Evolutionary conservation across 345 rosid genomes (phyloP).

Genomic region (Eucalyptus sideroxylon): DNA sequence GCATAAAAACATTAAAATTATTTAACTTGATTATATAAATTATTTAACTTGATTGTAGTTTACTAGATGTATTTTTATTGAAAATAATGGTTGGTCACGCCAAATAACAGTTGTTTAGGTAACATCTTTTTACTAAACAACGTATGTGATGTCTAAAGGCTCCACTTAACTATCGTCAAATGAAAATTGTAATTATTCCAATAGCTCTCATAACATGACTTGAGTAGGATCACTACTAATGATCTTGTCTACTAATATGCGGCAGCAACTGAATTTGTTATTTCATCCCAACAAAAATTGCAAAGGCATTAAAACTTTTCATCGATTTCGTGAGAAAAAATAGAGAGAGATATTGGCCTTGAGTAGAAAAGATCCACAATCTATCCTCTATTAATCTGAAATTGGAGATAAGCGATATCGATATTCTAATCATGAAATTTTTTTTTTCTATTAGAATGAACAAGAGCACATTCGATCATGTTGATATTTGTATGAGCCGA

Average conservation of each 20-base stretch:
- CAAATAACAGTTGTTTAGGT: neutral
- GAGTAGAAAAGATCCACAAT: neutral
- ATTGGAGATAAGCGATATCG: neutral
- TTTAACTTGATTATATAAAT: too few species aligned
- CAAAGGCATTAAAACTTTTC: neutral
- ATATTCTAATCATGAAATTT: neutral
- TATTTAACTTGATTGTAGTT: neutral
- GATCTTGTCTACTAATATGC: neutral
- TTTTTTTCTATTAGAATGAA: neutral
- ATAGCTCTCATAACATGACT: neutral
- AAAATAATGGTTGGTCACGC: neutral
- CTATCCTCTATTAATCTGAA: neutral
- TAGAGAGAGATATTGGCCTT: neutral
- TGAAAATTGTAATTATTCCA: neutral
- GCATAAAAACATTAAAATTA: too few species aligned
- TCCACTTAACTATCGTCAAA: rapidly evolving
- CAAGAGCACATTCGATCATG: neutral
- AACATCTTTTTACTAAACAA: neutral
- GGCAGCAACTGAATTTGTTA: neutral
- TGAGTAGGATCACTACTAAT: neutral
- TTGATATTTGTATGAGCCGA: neutral
- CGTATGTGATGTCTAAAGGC: neutral
- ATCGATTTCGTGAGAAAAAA: neutral
- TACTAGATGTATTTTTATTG: rapidly evolving
- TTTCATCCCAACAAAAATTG: neutral